A percentile compares a stretch with the other conserved stretches of the same genome.
Evolutionary conservation across 352 stramenopile species (phyloP).

Genomic region (Phytopythium montanum): DNA sequence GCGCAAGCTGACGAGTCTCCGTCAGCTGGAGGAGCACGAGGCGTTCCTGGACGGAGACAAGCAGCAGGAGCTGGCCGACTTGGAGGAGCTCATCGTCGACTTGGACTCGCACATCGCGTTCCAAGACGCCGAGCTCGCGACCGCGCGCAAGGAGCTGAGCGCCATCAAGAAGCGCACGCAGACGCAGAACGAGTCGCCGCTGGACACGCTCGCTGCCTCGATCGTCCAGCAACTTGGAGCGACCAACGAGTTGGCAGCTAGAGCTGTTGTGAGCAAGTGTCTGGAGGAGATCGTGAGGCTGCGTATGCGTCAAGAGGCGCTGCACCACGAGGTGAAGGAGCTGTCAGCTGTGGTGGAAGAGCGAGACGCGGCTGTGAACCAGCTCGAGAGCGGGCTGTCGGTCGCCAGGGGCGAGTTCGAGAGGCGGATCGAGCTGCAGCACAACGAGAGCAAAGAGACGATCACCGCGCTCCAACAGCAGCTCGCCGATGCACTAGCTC

Average conservation of each 20-base stretch:
- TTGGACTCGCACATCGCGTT: slow-evolving; percentile 80
- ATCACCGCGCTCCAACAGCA: slow-evolving; percentile 38
- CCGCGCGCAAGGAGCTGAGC: slow-evolving; percentile 49
- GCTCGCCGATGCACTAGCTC: slow-evolving; percentile 23
- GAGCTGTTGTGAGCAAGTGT: slow-evolving; percentile 38
- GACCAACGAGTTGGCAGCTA: not conserved
- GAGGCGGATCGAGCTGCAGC: slow-evolving; percentile 45
- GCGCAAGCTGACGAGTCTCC: slow-evolving; percentile 48
- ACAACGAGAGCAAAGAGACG: slow-evolving; percentile 33
- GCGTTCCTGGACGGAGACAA: slow-evolving; percentile 58
- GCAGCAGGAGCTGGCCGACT: slow-evolving; percentile 63
- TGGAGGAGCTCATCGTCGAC: slow-evolving; percentile 77
- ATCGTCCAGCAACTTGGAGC: slow-evolving; percentile 28
- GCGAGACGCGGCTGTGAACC: slow-evolving; percentile 37
- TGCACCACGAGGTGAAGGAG: slow-evolving; percentile 33
- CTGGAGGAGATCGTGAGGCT: slow-evolving; percentile 52
- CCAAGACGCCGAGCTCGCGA: slow-evolving; percentile 63
- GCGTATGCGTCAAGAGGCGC: slow-evolving; percentile 37
- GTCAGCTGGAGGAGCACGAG: slow-evolving; percentile 39
- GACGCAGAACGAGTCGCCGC: slow-evolving; percentile 33
- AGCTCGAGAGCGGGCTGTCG: slow-evolving; percentile 57
- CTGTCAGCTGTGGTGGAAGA: slow-evolving; percentile 39
- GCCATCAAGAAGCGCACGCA: slow-evolving; percentile 40
- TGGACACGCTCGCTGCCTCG: slow-evolving; percentile 32
- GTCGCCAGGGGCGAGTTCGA: slow-evolving; percentile 76